Base-by-base conservation (phyloP, 2,329 filamentous ascomycete genomes). In the Talaromyces rugulosus region DNA sequence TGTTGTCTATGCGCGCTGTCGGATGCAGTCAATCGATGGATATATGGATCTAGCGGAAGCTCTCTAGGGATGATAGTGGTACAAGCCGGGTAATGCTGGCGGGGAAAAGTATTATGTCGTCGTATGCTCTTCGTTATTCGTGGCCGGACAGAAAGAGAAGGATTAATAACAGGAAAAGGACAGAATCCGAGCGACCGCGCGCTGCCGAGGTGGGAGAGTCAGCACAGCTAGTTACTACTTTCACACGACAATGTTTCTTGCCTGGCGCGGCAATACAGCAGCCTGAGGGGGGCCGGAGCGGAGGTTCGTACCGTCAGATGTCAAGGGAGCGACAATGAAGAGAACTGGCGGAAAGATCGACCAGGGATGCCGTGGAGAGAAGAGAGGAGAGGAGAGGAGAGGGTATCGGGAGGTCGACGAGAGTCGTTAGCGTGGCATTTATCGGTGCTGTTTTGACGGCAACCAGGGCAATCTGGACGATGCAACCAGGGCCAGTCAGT, bases 291-390 rank as follows among this genome's bases (percentile, higher is more conserved):
- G 30, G 47, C 40, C 51, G 56, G 23, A 23, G 23, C 23, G 64
- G 36, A 40, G 53, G 52, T 63, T 27, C 70, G 62, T 71, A 75
- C 73, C 70, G 71, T 73, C 68, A 68, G 66, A 65, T 68, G 65
- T 63, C 58, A 65, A 73, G 71, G 64, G 71, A 74, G 65, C 67
- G 71, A 74, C 70, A 65, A 66, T 63, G 66, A 70, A 67, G 62
- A 58, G 62, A 58, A 52, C 31, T n/a, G 63, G 61, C 63, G 61
- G 62, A 64, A 57, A 64, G 58, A 63, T 47, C 63, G 47, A 63
- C 59, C 36, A 55, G 63, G 58, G 55, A 23, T 52, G 53, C 23
- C 23, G 23, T 23, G 23, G 23, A 23, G 23, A 23, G 23, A 23
- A 23, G 23, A 23, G 23, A 23, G 23, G 23, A 23, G 23, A 23